These are phyloP conservation scores for Cyclotella baltica DNA, from an alignment of 108 stramenopile genomes.

Conservation along the genomic window DNA sequence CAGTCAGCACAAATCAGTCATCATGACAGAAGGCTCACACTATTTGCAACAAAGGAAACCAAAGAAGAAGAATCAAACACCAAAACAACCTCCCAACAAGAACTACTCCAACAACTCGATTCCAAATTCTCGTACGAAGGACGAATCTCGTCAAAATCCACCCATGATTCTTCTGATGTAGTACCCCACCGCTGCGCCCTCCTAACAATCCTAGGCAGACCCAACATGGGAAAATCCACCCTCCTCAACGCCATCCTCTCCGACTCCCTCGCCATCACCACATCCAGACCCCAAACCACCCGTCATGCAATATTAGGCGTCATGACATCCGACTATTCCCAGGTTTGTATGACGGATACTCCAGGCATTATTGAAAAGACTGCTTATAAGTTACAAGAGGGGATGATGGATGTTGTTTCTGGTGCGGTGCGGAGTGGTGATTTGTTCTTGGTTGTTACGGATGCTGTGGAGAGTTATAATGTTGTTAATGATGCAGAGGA, in stretches of 20 bases:
- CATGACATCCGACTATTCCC: slow-evolving; percentile 67
- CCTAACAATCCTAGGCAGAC: slow-evolving; percentile 55
- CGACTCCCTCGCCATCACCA: slow-evolving; percentile 82
- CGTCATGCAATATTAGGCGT: slow-evolving; percentile 90
- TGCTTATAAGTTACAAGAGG: slow-evolving; percentile 85
- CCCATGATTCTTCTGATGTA: not conserved
- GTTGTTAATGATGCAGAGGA: slow-evolving; percentile 37
- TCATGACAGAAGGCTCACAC: too few relatives aligned
- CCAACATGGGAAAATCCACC: slow-evolving; percentile 95
- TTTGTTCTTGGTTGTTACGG: slow-evolving; percentile 82
- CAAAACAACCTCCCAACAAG: slow-evolving; percentile 1
- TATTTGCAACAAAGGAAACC: not conserved
- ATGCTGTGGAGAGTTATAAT: slow-evolving; percentile 76
- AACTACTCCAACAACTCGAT: slow-evolving; percentile 12
- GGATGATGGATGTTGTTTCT: slow-evolving; percentile 90
- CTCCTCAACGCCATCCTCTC: slow-evolving; percentile 85
- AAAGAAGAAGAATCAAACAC: not conserved
- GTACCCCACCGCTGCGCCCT: slow-evolving; percentile 20
- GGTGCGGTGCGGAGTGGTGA: slow-evolving; percentile 78
- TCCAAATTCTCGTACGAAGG: slow-evolving; percentile 17
- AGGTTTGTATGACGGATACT: slow-evolving; percentile 90
- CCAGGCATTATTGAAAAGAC: slow-evolving; percentile 88
- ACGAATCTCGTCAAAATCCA: slow-evolving; percentile 18
- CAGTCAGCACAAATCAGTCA: too few relatives aligned
- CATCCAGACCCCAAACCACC: slow-evolving; percentile 90